These are phyloP conservation scores for Nissolia schottii DNA, from an alignment of 306 rosid species.

Conservation along the genomic window DNA sequence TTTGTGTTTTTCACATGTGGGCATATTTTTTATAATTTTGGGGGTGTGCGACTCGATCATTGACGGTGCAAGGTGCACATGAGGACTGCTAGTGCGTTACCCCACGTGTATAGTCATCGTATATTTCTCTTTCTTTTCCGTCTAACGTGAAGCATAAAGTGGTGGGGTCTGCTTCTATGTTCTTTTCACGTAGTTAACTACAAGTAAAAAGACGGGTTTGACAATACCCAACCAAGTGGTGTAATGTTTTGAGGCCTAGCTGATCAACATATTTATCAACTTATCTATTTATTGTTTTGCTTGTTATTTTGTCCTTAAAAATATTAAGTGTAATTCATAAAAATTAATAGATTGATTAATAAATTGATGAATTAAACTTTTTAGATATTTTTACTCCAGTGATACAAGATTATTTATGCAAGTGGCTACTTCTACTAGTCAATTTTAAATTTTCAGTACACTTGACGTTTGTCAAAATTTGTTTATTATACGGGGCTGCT, in stretches of 20 bases:
- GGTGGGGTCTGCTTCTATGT: not conserved
- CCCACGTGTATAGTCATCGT: not conserved
- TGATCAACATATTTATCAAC: too few species aligned
- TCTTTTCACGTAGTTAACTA: not conserved
- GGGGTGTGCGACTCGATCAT: not conserved
- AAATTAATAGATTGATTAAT: too few species aligned
- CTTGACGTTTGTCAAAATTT: not conserved
- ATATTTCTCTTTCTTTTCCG: not conserved
- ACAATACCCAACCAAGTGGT: too few species aligned
- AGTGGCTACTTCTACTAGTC: not conserved
- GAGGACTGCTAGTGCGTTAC: not conserved
- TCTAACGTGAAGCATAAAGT: too few species aligned
- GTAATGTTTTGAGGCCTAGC: too few species aligned
- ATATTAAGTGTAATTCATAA: too few species aligned
- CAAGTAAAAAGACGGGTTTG: not conserved
- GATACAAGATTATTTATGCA: not conserved
- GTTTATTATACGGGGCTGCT: slow-evolving; percentile 11
- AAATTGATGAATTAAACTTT: too few species aligned
- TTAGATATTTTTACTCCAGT: not conserved
- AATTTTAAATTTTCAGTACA: not conserved
- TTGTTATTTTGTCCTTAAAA: too few species aligned
- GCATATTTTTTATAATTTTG: not conserved
- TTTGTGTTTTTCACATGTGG: slow-evolving; percentile 29
- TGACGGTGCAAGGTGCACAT: slow-evolving; percentile 16
- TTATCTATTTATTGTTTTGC: too few species aligned